Percentiles rank a stretch among this genome's conserved stretches.
Conservation (phyloP, 75 land plant genomes). For the Cryptomeria japonica region DNA sequence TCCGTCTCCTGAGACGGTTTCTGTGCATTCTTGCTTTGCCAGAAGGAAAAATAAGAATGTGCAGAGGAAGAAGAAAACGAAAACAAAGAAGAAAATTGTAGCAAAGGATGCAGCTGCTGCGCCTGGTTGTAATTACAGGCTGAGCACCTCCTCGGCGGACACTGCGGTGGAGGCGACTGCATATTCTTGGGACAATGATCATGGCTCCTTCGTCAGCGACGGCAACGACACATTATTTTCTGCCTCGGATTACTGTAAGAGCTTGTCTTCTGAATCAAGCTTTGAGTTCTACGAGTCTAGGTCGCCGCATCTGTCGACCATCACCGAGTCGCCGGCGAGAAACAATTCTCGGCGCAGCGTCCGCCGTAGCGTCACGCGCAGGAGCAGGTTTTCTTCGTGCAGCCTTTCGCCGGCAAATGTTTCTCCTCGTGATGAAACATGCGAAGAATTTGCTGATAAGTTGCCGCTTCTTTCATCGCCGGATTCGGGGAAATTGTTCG, state of each 20-base stretch:
- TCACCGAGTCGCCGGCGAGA: conserved; percentile 4
- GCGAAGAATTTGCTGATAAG: not conserved
- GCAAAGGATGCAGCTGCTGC: conserved; percentile 10
- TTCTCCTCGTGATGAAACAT: not conserved
- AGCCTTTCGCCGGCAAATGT: too few relatives aligned
- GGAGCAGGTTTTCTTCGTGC: not conserved
- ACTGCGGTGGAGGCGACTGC: not conserved
- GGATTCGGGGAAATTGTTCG: not conserved
- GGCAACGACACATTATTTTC: conserved; percentile 3
- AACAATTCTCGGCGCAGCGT: not conserved
- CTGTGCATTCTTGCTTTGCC: conserved; percentile 7
- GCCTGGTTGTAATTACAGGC: not conserved
- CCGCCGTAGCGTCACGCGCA: not conserved
- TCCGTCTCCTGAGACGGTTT: not conserved
- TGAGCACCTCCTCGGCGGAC: conserved; percentile 4
- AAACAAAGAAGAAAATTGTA: not conserved
- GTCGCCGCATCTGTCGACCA: not conserved
- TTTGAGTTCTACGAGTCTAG: conserved; percentile 5
- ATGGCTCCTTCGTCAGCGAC: conserved; percentile 8
- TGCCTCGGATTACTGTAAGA: conserved; percentile 7
- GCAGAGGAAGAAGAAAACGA: conserved; percentile 7
- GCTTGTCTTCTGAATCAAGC: conserved; percentile 12
- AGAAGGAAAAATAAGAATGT: not conserved
- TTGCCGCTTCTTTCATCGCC: not conserved
- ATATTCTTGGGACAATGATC: not conserved